Base-by-base conservation (phyloP, 768 basidiomycete species). In the Boletus reticuloceps region DNA sequence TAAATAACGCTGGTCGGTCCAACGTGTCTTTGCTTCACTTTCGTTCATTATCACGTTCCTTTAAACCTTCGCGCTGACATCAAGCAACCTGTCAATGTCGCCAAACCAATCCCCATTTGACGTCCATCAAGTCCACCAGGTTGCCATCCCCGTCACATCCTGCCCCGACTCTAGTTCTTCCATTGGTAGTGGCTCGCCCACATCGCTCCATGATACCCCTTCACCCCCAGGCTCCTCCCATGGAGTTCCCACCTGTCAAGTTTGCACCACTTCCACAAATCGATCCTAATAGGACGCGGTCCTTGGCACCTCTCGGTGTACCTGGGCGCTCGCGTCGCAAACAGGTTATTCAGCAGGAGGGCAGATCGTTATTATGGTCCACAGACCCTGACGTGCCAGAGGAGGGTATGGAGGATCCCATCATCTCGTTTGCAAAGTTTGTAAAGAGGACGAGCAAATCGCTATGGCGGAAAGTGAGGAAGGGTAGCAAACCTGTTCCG, bases 201-300 rank as follows among this genome's bases (percentile, higher is more conserved):
- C 50, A 5, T 38, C 44, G 51, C 53, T 41, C 16, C 34, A 36
- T 41, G 62, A 65, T 20, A 31, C 48, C 13, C 63, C 25, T 22
- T 60, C 58, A 14, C 65, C 61, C 7, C 37, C 56, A 7, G 50
- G 54, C n/a, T 66, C 59, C 34, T 50, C 62, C 32, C 57, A 56
- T n/a, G 45, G 34, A 29, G 41, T 62, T 16, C 67, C 62, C 38
- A 77, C 72, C 47, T n/a, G 77, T 86, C 42, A 79, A 74, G 58
- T 86, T 86, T 51, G 84, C 84, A 1, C 84, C 84, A 0, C 69
- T 86, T 22, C 84, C 84, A 1, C 72, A 79, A 53, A 66, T 78
- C 2, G 80, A 75, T 19, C 79, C 80, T 4, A 74, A 77, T 20
- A 78, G 77, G 59, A 77, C 79, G 43, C 75, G 78, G 20, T 81